Evolutionary conservation across 257 asterid genomes (phyloP), one percentile per base, ranked within the genome.

Genomic region (Ophiorrhiza pumila): DNA sequence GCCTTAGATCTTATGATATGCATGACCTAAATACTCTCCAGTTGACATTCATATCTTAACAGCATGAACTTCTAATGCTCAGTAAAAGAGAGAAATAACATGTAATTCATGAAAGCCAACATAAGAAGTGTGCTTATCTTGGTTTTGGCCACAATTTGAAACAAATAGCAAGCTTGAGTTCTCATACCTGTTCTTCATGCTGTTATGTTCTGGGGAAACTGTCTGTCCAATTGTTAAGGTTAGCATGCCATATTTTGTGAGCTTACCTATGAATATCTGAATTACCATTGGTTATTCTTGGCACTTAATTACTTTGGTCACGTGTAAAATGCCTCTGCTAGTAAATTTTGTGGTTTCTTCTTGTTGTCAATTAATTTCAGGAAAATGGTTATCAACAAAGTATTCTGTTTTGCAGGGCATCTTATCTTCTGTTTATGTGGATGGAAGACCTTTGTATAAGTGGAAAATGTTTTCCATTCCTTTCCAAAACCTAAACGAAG

Each of bases 401-500:
- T 66, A 67, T 79, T 68, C 77, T 73, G 83, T 31, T 85, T 81
- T 81, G 53, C 79, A 94, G 99, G 99, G 99, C 71, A 82, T 94
- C 77, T 79, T 94, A 60, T 94, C 99, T 71, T 67, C 92, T 66
- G 95, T 94, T 71, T 86, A 88, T 78, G 57, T 94, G 66, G 92
- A 86, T 70, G 84, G 81, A 39, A 80, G 74, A 77, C 89, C 90
- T 41, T 79, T 91, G 81, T 65, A 77, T 66, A 83, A 86, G 42
- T 94, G 99, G 99, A 88, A 85, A 82, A 88, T 88, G 89, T 75
- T 81, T 79, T 86, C 93, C 9, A 75, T 94, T 82, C 87, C 93
- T 63, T 72, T 94, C 25, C 88, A 83, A 73, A 85, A 90, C 72
- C 76, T 88, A 67, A 84, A 82, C 35, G 93, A 90, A 62, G 79